phyloP scores from a whole-genome alignment of 176 grass and related monocot genomes.

The Zizania latifolia region DNA sequence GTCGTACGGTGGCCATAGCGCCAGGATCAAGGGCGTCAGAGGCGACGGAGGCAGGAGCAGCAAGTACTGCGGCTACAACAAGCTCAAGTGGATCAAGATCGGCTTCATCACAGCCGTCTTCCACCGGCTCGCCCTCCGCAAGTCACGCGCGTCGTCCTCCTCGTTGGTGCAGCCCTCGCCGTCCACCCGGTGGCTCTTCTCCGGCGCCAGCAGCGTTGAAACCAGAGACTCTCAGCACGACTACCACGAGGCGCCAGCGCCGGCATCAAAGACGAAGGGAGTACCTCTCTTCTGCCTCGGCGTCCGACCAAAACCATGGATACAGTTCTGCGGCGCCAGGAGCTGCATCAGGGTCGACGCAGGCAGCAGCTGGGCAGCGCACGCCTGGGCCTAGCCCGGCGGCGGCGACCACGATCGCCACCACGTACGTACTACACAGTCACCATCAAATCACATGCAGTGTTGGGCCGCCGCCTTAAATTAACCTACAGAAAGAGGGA shows the following conservation, averaged over 20 bases:
- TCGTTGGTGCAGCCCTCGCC: slow-evolving; percentile 37
- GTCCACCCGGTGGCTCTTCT: slow-evolving; percentile 50
- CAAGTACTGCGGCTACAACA: slow-evolving; percentile 29
- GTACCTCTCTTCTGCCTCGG: slow-evolving; percentile 20
- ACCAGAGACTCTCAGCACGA: no score
- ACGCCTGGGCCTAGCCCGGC: slow-evolving; percentile 27
- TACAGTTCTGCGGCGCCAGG: slow-evolving; percentile 27
- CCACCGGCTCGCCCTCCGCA: slow-evolving; percentile 27
- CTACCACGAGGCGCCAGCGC: not conserved
- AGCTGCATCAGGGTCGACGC: not conserved
- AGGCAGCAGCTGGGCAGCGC: slow-evolving; percentile 14
- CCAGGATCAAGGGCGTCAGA: not conserved
- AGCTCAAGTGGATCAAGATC: slow-evolving; percentile 35
- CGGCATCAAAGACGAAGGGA: not conserved
- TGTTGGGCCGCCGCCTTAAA: not conserved
- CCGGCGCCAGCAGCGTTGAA: not conserved
- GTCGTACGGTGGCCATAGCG: not conserved
- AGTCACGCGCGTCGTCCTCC: not conserved
- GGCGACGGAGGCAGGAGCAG: not conserved
- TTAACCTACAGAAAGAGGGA: not conserved
- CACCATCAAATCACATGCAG: not conserved
- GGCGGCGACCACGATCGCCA: slow-evolving; percentile 5
- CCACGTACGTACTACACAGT: not conserved
- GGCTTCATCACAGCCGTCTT: slow-evolving; percentile 45
- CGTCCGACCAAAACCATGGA: slow-evolving; percentile 22